phyloP scores from a whole-genome alignment of 768 basidiomycete genomes.

The Saitozyma podzolica region DNA sequence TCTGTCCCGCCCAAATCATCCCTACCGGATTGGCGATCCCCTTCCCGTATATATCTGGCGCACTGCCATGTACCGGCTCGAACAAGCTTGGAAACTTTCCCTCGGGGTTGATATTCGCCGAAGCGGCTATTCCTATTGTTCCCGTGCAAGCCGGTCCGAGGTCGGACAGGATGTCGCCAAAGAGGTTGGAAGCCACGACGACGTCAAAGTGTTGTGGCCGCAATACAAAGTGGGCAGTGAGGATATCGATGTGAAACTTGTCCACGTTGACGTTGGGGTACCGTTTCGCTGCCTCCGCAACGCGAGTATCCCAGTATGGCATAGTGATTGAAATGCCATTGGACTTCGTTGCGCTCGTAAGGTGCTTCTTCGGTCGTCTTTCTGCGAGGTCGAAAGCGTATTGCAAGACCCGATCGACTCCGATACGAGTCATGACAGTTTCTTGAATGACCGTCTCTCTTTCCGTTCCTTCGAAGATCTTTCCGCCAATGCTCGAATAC shows the following conservation, averaged over 20 bases:
- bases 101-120: conserved; percentile 57
- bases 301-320: conserved; percentile 23
- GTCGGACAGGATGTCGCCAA: conserved; percentile 58
- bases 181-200: conserved; percentile 6
- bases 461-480: conserved; percentile 27
- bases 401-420: conserved; percentile 59
- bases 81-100: conserved; percentile 57
- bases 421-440: conserved; percentile 58
- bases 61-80: conserved; percentile 62
- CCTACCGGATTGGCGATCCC: conserved; percentile 61
- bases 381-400: conserved; percentile 62
- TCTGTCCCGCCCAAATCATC: conserved; percentile 60
- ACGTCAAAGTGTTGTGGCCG: conserved; percentile 23
- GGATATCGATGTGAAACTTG: conserved; percentile 27
- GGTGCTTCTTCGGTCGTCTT: conserved; percentile 57
- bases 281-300: conserved; percentile 5
- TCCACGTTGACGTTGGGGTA: conserved; percentile 20
- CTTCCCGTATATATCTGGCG: conserved; percentile 61
- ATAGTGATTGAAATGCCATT: conserved; percentile 50
- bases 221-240: conserved; percentile 21
- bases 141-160: conserved; percentile 60
- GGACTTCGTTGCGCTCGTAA: conserved; percentile 61
- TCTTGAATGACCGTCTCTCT: conserved; percentile 45
- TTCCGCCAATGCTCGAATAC: conserved; percentile 52
- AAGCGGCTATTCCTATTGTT: conserved; percentile 62